Conservation (phyloP, 2,329 filamentous ascomycete genomes). For the Dothidotthia symphoricarpi region DNA sequence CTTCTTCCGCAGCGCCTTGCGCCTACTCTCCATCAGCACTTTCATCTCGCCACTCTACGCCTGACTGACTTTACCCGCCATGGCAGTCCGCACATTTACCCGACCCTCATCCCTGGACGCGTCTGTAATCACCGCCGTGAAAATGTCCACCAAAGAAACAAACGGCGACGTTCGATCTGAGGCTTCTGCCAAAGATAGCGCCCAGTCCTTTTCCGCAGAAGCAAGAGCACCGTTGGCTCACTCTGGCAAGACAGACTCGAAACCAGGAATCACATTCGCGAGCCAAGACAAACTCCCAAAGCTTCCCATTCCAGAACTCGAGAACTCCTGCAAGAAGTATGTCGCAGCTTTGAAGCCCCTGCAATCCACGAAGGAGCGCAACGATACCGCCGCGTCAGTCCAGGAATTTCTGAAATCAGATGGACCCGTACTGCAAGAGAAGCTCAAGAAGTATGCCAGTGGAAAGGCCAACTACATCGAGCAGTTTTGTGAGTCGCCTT, state of each 20-base stretch:
- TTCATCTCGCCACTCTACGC: constrained; percentile 73
- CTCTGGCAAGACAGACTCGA: constrained; percentile 54
- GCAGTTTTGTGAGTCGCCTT: constrained; percentile 78
- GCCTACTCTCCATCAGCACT: constrained; percentile 79
- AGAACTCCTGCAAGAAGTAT: constrained; percentile 75
- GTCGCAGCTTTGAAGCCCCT: constrained; percentile 75
- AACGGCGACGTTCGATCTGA: constrained; percentile 45
- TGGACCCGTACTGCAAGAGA: constrained; percentile 82
- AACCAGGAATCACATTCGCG: constrained; percentile 81
- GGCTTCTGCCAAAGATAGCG: constrained; percentile 55
- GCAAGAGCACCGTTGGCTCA: constrained; percentile 49
- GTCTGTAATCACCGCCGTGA: constrained; percentile 54
- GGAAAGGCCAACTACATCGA: constrained; percentile 96
- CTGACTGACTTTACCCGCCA: constrained; percentile 56
- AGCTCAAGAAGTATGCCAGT: constrained; percentile 83
- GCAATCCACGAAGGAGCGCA: constrained; percentile 76
- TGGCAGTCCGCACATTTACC: constrained; percentile 69
- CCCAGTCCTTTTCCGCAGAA: constrained; percentile 49
- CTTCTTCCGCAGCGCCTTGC: constrained; percentile 86
- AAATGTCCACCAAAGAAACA: constrained; percentile 40
- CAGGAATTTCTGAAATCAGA: constrained; percentile 79
- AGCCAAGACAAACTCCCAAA: constrained; percentile 86
- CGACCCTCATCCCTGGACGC: constrained; percentile 71
- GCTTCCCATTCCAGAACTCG: constrained; percentile 87
- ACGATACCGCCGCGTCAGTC: constrained; percentile 76